A percentile compares a stretch with the other conserved stretches of the same genome.
These are phyloP conservation scores for Blastocystis sp. DNA, from an alignment of 352 stramenopile species.

Conservation along the genomic window DNA sequence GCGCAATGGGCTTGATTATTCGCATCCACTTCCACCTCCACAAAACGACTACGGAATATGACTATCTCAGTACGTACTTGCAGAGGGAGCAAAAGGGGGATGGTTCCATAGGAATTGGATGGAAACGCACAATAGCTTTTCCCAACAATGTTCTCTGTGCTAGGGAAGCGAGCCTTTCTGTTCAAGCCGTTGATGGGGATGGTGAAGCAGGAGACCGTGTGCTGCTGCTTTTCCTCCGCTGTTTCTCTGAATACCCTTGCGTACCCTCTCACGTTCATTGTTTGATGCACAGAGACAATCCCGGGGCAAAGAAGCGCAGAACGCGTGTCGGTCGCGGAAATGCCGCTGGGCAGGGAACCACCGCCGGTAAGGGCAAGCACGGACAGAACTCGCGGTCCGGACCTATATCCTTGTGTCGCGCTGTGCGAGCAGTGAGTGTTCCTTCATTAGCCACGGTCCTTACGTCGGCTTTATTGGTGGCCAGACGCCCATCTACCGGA, in stretches of 20 bases:
- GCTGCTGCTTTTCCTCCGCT: background rate
- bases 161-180: background rate
- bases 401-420: slow-evolving; percentile 61
- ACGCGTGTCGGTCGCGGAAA: slow-evolving; percentile 63
- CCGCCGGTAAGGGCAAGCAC: slow-evolving; percentile 54
- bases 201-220: background rate
- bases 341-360: slow-evolving; percentile 61
- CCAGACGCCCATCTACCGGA: slow-evolving; percentile 63
- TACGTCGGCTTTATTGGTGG: slow-evolving; percentile 62
- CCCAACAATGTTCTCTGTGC: background rate
- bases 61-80: background rate
- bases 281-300: slow-evolving; percentile 38
- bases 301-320: slow-evolving; percentile 55
- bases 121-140: background rate
- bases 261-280: background rate
- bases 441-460: slow-evolving; percentile 52
- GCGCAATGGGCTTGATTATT: background rate
- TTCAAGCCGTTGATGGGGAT: background rate
- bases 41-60: background rate
- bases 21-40: background rate
- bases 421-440: background rate
- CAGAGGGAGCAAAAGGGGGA: background rate
- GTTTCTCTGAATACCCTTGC: slow-evolving; percentile 47
- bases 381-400: slow-evolving; percentile 64
- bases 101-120: background rate